Evolutionary conservation across 1,284 basidiomycete species (phyloP).

Genomic region (Malassezia japonica): DNA sequence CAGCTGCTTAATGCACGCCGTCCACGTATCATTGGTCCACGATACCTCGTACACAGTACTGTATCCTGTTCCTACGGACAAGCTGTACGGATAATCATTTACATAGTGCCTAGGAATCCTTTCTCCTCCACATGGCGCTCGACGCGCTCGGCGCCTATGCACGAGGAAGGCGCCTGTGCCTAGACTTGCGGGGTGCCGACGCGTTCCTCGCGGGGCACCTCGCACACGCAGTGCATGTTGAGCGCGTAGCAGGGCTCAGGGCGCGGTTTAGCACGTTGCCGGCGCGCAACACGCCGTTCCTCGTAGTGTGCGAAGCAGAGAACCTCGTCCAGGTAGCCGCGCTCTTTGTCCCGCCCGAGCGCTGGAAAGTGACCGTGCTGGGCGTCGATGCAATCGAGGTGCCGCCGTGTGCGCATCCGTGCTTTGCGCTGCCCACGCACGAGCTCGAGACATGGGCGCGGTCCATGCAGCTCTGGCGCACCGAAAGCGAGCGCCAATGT

Average conservation of each 20-base stretch:
- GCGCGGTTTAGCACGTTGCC: conserved; percentile 17
- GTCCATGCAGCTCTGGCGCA: not conserved
- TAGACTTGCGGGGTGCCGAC: conserved; percentile 9
- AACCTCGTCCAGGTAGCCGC: not conserved
- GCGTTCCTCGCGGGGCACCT: conserved; percentile 6
- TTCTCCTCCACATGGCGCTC: not conserved
- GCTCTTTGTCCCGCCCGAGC: conserved; percentile 10
- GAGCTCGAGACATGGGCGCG: not conserved
- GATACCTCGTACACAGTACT: too few species aligned
- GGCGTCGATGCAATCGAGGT: not conserved
- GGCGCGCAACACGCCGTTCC: conserved; percentile 7
- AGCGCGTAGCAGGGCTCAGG: not conserved
- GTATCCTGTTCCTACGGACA: too few species aligned
- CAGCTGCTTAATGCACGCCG: too few species aligned
- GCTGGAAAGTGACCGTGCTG: conserved; percentile 5
- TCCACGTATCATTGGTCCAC: too few species aligned
- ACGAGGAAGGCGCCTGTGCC: not conserved
- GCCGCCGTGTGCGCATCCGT: not conserved
- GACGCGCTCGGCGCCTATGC: not conserved
- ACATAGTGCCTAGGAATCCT: too few species aligned
- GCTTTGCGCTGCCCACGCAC: not conserved
- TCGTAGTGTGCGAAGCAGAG: conserved; percentile 6
- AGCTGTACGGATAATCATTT: too few species aligned
- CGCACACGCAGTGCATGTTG: conserved; percentile 5
- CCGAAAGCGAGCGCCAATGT: not conserved